Evolutionary conservation across 768 basidiomycete genomes (phyloP).

Genomic region (Filobasidium floriforme): DNA sequence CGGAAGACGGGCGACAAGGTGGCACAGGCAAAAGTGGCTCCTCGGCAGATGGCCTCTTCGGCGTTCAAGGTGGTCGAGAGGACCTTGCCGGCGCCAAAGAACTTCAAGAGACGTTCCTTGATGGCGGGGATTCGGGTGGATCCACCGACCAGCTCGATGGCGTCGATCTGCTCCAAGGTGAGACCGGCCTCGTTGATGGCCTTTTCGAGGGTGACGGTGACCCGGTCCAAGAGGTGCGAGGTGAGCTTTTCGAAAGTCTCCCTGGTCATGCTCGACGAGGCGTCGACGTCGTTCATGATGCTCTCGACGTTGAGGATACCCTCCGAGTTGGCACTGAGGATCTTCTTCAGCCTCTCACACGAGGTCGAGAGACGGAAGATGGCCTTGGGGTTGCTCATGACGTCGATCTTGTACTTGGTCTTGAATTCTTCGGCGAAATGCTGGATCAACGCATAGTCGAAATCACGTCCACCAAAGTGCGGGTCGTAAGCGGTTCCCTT

Average conservation of each 20-base stretch:
- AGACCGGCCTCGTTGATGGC: constrained; percentile 76
- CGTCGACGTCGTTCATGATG: constrained; percentile 93
- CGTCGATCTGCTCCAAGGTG: constrained; percentile 73
- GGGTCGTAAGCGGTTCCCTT: constrained; percentile 84
- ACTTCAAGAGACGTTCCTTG: constrained; percentile 73
- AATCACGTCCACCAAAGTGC: constrained; percentile 90
- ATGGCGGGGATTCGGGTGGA: constrained; percentile 87
- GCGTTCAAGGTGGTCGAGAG: constrained; percentile 92
- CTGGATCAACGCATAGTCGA: constrained; percentile 81
- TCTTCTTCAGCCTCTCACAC: constrained; percentile 92
- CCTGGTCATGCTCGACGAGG: constrained; percentile 71
- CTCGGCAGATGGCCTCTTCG: constrained; percentile 93
- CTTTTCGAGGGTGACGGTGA: constrained; percentile 64
- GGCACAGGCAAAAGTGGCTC: constrained; percentile 93
- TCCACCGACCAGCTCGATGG: constrained; percentile 89
- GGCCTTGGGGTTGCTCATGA: constrained; percentile 81
- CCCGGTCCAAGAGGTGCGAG: constrained; percentile 64
- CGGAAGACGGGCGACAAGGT: constrained; percentile 97
- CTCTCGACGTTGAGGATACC: constrained; percentile 87
- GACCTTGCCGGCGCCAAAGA: constrained; percentile 65
- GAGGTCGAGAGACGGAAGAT: constrained; percentile 78
- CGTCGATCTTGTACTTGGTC: constrained; percentile 96
- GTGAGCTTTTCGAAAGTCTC: constrained; percentile 78
- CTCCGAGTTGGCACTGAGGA: constrained; percentile 86
- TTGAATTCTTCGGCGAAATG: constrained; percentile 91